A percentile compares a stretch with the other conserved stretches of the same genome.
phyloP scores from a whole-genome alignment of 164 flowering plant genomes.

The Paratinospora sagittata region DNA sequence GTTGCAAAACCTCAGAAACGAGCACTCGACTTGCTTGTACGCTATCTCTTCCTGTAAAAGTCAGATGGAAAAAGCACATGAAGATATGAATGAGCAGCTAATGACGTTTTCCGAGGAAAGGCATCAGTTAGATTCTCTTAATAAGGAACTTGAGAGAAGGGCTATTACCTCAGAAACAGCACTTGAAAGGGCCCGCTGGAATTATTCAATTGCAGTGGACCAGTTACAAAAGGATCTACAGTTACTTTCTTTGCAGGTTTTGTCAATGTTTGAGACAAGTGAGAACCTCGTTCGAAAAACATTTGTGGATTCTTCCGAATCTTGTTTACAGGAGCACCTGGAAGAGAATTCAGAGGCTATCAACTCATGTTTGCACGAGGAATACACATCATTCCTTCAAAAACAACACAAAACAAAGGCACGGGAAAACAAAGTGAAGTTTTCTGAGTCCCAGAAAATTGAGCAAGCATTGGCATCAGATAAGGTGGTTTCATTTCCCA shows the following conservation, averaged over 20 bases:
- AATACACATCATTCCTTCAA: constrained; percentile 10
- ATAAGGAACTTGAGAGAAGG: constrained; percentile 77
- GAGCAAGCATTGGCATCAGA: constrained; percentile 9
- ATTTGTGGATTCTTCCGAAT: constrained; percentile 45
- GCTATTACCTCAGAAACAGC: constrained; percentile 74
- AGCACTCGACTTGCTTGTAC: constrained; percentile 71
- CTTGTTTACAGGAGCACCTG: constrained; percentile 21
- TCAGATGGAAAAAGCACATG: constrained; percentile 68
- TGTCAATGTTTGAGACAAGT: constrained; percentile 90
- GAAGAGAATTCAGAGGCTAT: constrained; percentile 20
- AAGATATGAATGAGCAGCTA: constrained; percentile 54
- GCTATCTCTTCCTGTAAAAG: constrained; percentile 53
- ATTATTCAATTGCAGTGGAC: constrained; percentile 77
- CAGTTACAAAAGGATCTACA: constrained; percentile 90
- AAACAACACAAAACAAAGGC: constrained; percentile 10
- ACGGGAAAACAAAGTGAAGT: background rate
- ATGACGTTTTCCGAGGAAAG: constrained; percentile 50
- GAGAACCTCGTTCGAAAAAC: constrained; percentile 75
- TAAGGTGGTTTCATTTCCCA: constrained; percentile 2
- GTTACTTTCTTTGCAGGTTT: constrained; percentile 77
- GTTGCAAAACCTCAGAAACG: constrained; percentile 70
- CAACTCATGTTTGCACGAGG: constrained; percentile 14
- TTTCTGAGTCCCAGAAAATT: background rate
- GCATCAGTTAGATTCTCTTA: constrained; percentile 43
- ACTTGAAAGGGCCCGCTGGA: constrained; percentile 69